These are phyloP conservation scores for Pythium aquatile DNA, from an alignment of 352 stramenopile genomes.

Conservation along the genomic window DNA sequence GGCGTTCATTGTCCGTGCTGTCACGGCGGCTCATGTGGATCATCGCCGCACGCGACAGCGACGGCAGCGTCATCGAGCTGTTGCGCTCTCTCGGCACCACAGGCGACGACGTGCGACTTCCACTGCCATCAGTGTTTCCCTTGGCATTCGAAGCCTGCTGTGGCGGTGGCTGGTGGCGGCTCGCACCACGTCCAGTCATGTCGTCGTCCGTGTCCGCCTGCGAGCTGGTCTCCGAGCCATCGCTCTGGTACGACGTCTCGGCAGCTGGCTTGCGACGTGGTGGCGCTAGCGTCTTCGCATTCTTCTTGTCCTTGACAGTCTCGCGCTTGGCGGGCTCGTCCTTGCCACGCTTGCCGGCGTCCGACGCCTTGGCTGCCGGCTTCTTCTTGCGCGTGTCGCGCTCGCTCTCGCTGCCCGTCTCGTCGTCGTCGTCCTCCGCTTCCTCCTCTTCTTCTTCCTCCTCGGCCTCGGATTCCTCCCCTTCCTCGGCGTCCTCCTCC, in stretches of 20 bases:
- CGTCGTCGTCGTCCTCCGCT: neutral
- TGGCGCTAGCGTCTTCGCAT: neutral
- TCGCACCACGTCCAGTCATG: slow-evolving; percentile 13
- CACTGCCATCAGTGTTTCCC: neutral
- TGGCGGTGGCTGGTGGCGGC: neutral
- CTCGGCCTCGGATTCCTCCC: slow-evolving; percentile 4
- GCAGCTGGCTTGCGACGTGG: slow-evolving; percentile 1
- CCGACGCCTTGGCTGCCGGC: neutral
- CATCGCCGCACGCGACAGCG: slow-evolving; percentile 45
- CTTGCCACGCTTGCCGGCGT: neutral
- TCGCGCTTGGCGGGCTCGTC: neutral
- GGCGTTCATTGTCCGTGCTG: slow-evolving; percentile 6
- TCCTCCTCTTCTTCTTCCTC: slow-evolving; percentile 14
- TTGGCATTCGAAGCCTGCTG: neutral
- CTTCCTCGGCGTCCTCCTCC: slow-evolving; percentile 8
- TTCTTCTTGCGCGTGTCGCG: slow-evolving; percentile 22
- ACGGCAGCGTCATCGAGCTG: slow-evolving; percentile 35
- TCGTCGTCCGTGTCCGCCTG: slow-evolving; percentile 26
- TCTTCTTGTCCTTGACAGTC: neutral
- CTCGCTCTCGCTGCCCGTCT: slow-evolving; percentile 22
- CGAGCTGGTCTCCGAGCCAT: slow-evolving; percentile 25
- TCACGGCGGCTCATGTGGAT: slow-evolving; percentile 30
- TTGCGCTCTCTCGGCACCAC: slow-evolving; percentile 10
- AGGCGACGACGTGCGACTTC: neutral
- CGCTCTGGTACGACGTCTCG: slow-evolving; percentile 11